Evolutionary conservation across 495 filamentous ascomycete species (phyloP).

Genomic region (Elaphomyces granulatus): DNA sequence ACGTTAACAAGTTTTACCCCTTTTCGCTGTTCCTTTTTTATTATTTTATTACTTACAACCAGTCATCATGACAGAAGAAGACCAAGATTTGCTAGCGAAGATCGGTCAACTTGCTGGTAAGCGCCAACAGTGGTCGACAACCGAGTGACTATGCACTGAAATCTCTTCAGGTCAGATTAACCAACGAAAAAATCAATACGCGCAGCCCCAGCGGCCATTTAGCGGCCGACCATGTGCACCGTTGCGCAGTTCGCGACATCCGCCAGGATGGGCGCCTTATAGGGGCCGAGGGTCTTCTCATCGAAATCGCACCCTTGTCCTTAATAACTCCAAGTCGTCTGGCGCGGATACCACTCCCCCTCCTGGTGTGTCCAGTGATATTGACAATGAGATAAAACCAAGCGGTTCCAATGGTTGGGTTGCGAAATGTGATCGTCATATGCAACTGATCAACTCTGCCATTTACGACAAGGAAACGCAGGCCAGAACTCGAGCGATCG

Average conservation of each 20-base stretch:
- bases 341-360: slow-evolving; percentile 18
- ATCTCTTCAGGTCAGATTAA: slow-evolving; percentile 57
- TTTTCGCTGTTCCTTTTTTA: slow-evolving; percentile 1
- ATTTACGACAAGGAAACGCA: slow-evolving; percentile 66
- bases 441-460: slow-evolving; percentile 76
- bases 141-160: neutral
- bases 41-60: slow-evolving; percentile 1
- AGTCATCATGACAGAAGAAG: slow-evolving; percentile 48
- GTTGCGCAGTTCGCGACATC: slow-evolving; percentile 29
- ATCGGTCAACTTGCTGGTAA: slow-evolving; percentile 66
- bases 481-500: slow-evolving; percentile 57
- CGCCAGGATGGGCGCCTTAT: slow-evolving; percentile 35
- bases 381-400: slow-evolving; percentile 17
- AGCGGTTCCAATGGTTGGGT: slow-evolving; percentile 47
- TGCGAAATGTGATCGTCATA: slow-evolving; percentile 65
- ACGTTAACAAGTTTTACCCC: neutral
- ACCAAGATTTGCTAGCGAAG: slow-evolving; percentile 53
- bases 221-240: slow-evolving; percentile 19
- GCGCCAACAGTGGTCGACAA: slow-evolving; percentile 10
- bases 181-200: slow-evolving; percentile 55
- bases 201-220: slow-evolving; percentile 17
- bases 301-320: slow-evolving; percentile 56
- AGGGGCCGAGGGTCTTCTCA: slow-evolving; percentile 36
- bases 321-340: slow-evolving; percentile 39
- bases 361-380: slow-evolving; percentile 24